Evolutionary conservation across 371 early-diverging fungal species (phyloP).

Genomic region (Mucor plumbeus): DNA sequence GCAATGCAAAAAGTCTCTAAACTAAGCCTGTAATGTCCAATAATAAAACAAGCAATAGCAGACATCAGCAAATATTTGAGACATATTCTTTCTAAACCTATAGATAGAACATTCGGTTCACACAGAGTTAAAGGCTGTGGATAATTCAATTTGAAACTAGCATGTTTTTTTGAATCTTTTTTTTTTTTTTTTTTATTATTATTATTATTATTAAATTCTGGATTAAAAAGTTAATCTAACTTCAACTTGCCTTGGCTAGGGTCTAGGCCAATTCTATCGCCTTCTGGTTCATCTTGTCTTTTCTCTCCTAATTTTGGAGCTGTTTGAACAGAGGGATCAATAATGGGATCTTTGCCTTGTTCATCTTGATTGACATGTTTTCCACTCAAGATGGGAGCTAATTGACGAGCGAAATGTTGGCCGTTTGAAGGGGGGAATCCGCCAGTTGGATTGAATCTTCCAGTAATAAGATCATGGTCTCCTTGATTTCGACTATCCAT

Average conservation of each 20-base stretch:
- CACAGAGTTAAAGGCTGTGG: conserved; percentile 3
- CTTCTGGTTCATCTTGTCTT: conserved; percentile 18
- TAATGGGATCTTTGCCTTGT: background rate
- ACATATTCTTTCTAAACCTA: conserved; percentile 5
- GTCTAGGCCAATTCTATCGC: conserved; percentile 18
- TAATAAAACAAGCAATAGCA: background rate
- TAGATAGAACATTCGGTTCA: background rate
- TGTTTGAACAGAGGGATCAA: background rate
- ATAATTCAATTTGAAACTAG: conserved; percentile 12
- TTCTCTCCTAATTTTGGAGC: conserved; percentile 17
- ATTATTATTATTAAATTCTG: background rate
- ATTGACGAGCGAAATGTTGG: conserved; percentile 23
- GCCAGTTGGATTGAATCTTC: conserved; percentile 18
- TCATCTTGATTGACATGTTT: conserved; percentile 18
- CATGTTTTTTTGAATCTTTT: background rate
- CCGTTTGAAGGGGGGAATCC: conserved; percentile 2
- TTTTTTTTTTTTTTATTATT: background rate
- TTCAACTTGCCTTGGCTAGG: conserved; percentile 24
- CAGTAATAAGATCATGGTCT: conserved; percentile 9
- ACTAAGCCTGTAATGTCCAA: conserved; percentile 1
- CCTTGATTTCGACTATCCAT: conserved; percentile 19
- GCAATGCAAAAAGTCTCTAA: background rate
- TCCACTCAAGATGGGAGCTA: conserved; percentile 25
- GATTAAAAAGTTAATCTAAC: conserved; percentile 11
- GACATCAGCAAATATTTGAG: conserved; percentile 11